A percentile compares a stretch with the other conserved stretches of the same genome.
phyloP scores from a whole-genome alignment of 1,139 yeast genomes.

The Geotrichum candidum region DNA sequence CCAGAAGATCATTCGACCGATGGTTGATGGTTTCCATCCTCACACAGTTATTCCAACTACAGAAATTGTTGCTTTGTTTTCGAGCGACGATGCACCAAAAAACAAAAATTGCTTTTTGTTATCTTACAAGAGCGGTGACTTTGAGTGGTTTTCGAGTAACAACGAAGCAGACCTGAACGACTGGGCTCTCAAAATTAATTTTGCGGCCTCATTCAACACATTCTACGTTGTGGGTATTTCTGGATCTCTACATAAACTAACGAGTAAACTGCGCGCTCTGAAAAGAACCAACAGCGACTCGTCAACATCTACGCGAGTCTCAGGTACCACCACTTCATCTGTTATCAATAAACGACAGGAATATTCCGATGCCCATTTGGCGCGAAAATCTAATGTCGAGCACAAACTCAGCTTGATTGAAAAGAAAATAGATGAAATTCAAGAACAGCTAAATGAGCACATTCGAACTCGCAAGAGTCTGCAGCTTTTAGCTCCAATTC shows the following conservation, averaged over 20 bases:
- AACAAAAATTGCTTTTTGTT: slow-evolving; percentile 27
- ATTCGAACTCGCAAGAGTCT: slow-evolving; percentile 38
- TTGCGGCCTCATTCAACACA: slow-evolving; percentile 47
- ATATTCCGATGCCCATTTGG: slow-evolving; percentile 4
- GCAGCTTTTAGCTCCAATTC: slow-evolving; percentile 48
- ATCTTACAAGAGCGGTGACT: slow-evolving; percentile 34
- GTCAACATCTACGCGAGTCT: not conserved
- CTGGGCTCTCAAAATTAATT: slow-evolving; percentile 55
- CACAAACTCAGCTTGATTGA: slow-evolving; percentile 33
- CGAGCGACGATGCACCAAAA: slow-evolving; percentile 17
- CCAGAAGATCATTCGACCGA: slow-evolving; percentile 29
- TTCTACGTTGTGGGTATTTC: slow-evolving; percentile 1
- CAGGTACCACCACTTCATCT: not conserved
- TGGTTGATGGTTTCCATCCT: slow-evolving; percentile 38
- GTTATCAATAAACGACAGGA: not conserved
- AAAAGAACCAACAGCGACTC: not conserved
- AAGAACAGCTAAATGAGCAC: slow-evolving; percentile 36
- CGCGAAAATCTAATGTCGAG: slow-evolving; percentile 22
- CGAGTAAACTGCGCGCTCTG: not conserved
- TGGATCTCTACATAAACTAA: not conserved
- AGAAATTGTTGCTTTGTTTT: slow-evolving; percentile 34
- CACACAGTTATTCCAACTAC: slow-evolving; percentile 34
- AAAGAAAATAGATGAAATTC: slow-evolving; percentile 32
- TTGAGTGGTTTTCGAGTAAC: slow-evolving; percentile 36
- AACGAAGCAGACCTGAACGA: slow-evolving; percentile 40